phyloP scores from a whole-genome alignment of 2,329 filamentous ascomycete genomes.

The Chaetomium globosum region DNA sequence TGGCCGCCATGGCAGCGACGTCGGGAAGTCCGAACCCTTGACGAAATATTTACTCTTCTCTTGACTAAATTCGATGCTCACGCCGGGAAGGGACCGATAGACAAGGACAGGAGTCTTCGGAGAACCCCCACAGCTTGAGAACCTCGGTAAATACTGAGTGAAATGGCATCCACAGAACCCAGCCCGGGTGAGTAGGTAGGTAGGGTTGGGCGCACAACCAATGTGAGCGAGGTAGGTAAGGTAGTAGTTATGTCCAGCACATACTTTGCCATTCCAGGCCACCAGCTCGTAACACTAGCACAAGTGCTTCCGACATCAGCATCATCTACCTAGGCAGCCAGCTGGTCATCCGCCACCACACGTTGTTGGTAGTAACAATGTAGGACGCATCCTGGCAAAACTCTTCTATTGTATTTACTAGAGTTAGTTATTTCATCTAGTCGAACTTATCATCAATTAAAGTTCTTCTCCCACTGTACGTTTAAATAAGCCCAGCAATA shows the following conservation, averaged over 20 bases:
- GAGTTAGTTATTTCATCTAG: too few species aligned
- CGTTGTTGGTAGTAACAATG: too few species aligned
- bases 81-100: constrained; percentile 13
- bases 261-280: background rate
- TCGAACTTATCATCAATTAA: too few species aligned
- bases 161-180: constrained; percentile 9
- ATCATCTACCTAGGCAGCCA: too few species aligned
- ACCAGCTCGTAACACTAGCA: too few species aligned
- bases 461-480: too few species aligned
- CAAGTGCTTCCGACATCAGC: too few species aligned
- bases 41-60: background rate
- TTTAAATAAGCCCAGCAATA: too few species aligned
- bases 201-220: constrained; percentile 4
- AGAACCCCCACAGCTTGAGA: background rate
- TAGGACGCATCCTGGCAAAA: too few species aligned
- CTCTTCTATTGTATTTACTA: too few species aligned
- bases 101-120: background rate
- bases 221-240: background rate
- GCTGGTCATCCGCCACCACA: too few species aligned
- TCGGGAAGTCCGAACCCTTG: background rate
- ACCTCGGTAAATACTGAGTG: background rate
- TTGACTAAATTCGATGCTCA: background rate
- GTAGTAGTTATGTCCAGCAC: background rate
- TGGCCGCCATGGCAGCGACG: background rate
- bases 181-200: background rate